These are phyloP conservation scores for Apophysomyces variabilis DNA, from an alignment of 371 early-diverging fungal genomes.

Conservation along the genomic window DNA sequence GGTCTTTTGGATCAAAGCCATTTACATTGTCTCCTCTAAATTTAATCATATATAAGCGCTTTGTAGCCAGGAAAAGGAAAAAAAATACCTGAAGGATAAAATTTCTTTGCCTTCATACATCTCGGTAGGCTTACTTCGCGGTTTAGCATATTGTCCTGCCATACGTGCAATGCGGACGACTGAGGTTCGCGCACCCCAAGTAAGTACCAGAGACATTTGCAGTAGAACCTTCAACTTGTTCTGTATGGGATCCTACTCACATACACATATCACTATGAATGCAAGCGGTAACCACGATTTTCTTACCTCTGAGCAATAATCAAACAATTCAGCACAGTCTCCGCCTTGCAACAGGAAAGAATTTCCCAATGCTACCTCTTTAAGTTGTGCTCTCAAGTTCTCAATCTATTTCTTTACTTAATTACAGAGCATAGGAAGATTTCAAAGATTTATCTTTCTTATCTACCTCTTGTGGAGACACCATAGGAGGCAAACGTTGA, in stretches of 20 bases:
- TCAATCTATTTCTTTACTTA: conserved; percentile 61
- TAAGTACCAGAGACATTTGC: conserved; percentile 95
- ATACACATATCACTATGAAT: background rate
- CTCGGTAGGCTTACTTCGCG: conserved; percentile 91
- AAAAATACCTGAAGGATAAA: conserved; percentile 65
- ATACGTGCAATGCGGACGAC: conserved; percentile 96
- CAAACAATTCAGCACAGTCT: conserved; percentile 98
- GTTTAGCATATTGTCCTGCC: conserved; percentile 98
- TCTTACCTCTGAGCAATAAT: conserved; percentile 87
- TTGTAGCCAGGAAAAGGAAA: background rate
- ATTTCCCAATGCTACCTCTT: conserved; percentile 88
- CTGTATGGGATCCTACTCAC: conserved; percentile 79
- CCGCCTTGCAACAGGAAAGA: conserved; percentile 97
- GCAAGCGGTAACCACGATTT: background rate
- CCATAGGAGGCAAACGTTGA: conserved; percentile 87
- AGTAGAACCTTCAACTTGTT: conserved; percentile 93
- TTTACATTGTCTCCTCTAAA: conserved; percentile 94
- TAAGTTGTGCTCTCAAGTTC: conserved; percentile 81
- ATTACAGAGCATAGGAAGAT: background rate
- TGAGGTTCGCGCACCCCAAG: conserved; percentile 92
- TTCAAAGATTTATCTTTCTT: background rate
- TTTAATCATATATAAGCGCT: background rate
- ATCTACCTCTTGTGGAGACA: conserved; percentile 83
- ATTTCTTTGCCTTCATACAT: conserved; percentile 84
- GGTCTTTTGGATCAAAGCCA: conserved; percentile 85